Evolutionary conservation across 1,284 basidiomycete genomes (phyloP).

Genomic region (Violaceomyces palustris): DNA sequence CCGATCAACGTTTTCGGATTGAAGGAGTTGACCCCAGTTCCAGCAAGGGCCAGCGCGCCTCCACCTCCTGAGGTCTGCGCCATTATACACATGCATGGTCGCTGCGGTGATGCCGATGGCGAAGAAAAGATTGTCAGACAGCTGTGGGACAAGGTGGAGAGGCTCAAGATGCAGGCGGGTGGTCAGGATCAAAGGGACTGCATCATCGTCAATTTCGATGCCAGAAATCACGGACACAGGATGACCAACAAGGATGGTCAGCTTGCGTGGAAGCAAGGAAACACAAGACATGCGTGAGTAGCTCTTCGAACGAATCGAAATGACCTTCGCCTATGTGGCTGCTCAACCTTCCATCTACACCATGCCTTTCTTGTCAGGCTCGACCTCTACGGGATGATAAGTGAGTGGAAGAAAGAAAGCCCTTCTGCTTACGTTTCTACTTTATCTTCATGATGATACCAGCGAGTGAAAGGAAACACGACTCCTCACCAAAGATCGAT

Average conservation of each 20-base stretch:
- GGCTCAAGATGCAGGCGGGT: slow-evolving; percentile 11
- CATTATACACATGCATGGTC: slow-evolving; percentile 46
- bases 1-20: slow-evolving; percentile 47
- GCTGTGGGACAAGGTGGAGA: slow-evolving; percentile 31
- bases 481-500: neutral
- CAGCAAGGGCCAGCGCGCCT: slow-evolving; percentile 22
- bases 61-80: slow-evolving; percentile 40
- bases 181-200: slow-evolving; percentile 38
- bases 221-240: slow-evolving; percentile 53
- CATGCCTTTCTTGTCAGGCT: too few species aligned
- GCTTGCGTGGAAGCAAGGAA: slow-evolving; percentile 52
- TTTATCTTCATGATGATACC: too few species aligned
- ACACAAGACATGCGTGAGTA: slow-evolving; percentile 32
- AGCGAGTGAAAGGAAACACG: too few species aligned
- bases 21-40: slow-evolving; percentile 31
- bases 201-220: slow-evolving; percentile 52
- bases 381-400: slow-evolving; percentile 53
- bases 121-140: slow-evolving; percentile 43
- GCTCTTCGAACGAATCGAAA: neutral
- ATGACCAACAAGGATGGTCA: slow-evolving; percentile 43
- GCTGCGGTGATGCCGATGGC: slow-evolving; percentile 37
- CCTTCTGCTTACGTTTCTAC: too few species aligned
- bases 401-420: neutral
- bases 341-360: too few species aligned
- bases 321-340: too few species aligned